Percentiles rank a stretch among this genome's conserved stretches.
Conservation (phyloP, 2,329 filamentous ascomycete species). For the Penicillium sp. region DNA sequence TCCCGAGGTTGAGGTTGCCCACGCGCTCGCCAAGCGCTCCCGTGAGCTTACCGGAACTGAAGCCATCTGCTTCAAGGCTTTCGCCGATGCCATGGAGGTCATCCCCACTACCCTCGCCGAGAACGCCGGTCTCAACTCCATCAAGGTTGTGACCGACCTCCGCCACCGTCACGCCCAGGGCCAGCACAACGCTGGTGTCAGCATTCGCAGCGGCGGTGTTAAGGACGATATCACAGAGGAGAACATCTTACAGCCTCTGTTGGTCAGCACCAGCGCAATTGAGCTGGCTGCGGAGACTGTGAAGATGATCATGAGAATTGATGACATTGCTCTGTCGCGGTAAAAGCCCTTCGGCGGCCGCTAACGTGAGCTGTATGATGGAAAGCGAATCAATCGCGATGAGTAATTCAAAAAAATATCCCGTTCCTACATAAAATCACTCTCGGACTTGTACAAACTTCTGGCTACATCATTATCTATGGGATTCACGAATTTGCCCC, state of each 20-base stretch:
- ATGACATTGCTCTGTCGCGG: constrained; percentile 63
- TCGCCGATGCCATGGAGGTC: constrained; percentile 95
- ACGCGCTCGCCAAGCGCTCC: constrained; percentile 78
- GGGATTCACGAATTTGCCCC: no score
- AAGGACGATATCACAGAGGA: constrained; percentile 96
- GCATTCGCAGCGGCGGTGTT: constrained; percentile 96
- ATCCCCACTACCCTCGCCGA: constrained; percentile 95
- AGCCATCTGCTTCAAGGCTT: constrained; percentile 98
- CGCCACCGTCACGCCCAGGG: constrained; percentile 92
- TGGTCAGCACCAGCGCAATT: constrained; percentile 96
- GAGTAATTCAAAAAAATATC: constrained; percentile 30
- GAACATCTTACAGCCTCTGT: constrained; percentile 91
- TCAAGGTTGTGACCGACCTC: constrained; percentile 96
- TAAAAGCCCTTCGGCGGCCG: constrained; percentile 24
- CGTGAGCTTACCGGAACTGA: constrained; percentile 87
- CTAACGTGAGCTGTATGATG: constrained; percentile 28
- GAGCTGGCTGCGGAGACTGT: constrained; percentile 97
- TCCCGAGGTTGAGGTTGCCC: constrained; percentile 93
- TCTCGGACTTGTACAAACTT: not conserved
- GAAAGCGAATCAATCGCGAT: constrained; percentile 26
- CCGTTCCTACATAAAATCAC: constrained; percentile 19
- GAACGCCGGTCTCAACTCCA: constrained; percentile 96
- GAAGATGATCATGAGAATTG: constrained; percentile 83
- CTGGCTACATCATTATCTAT: not conserved
- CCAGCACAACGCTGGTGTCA: constrained; percentile 94